Percentiles rank a stretch among this genome's conserved stretches.
Conservation (phyloP, 2,329 filamentous ascomycete species). For the Ceratocystis colombiana region DNA sequence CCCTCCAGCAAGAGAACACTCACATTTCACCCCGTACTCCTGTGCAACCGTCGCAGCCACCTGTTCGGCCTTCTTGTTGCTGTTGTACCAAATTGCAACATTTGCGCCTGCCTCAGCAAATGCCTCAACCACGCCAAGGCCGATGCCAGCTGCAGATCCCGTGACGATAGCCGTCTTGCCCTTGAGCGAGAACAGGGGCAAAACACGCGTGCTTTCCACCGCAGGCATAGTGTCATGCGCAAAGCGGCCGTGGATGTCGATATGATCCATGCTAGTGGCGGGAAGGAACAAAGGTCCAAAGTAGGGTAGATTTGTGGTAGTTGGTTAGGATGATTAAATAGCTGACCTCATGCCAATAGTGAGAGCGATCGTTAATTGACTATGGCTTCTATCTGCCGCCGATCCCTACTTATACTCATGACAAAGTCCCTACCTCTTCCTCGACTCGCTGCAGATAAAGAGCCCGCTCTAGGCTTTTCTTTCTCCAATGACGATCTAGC, state of each 20-base stretch:
- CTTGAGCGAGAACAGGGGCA: slow-evolving; percentile 59
- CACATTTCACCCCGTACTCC: slow-evolving; percentile 51
- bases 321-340: too few relatives aligned
- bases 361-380: too few relatives aligned
- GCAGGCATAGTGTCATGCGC: slow-evolving; percentile 46
- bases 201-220: slow-evolving; percentile 42
- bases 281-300: background rate
- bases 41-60: slow-evolving; percentile 29
- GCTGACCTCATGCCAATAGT: too few relatives aligned
- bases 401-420: slow-evolving; percentile 1
- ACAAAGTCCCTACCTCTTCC: background rate
- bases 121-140: slow-evolving; percentile 30
- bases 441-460: background rate
- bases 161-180: slow-evolving; percentile 33
- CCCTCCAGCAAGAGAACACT: slow-evolving; percentile 29
- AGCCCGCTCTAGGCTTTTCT: background rate
- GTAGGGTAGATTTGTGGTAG: background rate
- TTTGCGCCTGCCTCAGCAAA: slow-evolving; percentile 32
- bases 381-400: background rate
- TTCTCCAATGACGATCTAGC: background rate
- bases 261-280: slow-evolving; percentile 34
- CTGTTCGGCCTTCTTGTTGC: slow-evolving; percentile 28
- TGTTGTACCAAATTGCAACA: slow-evolving; percentile 33
- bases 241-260: slow-evolving; percentile 42
- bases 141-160: slow-evolving; percentile 28